Percentiles rank a stretch among this genome's conserved stretches.
Evolutionary conservation across 2,329 filamentous ascomycete genomes (phyloP).

Genomic region (Atkinsonella texensis): DNA sequence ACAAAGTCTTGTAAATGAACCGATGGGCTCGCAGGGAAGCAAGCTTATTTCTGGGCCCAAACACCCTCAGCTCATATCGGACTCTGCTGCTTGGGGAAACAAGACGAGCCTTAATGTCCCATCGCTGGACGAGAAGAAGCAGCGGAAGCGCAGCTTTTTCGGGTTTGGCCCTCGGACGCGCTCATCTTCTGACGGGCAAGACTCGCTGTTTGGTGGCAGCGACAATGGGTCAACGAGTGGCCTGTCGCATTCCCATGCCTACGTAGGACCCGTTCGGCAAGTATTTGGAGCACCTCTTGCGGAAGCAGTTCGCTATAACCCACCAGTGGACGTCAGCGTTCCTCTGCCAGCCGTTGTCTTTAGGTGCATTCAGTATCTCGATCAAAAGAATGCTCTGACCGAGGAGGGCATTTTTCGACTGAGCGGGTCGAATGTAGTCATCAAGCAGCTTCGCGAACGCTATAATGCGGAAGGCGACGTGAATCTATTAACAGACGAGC

Average conservation of each 20-base stretch:
- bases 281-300: conserved; percentile 78
- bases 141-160: conserved; percentile 68
- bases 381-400: conserved; percentile 63
- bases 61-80: conserved; percentile 73
- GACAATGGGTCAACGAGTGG: conserved; percentile 30
- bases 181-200: conserved; percentile 45
- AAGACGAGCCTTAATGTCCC: conserved; percentile 43
- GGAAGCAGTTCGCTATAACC: conserved; percentile 75
- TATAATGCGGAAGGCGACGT: conserved; percentile 92
- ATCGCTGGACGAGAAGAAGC: conserved; percentile 61
- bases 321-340: conserved; percentile 59
- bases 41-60: conserved; percentile 69
- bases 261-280: conserved; percentile 46
- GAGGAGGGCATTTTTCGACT: conserved; percentile 96
- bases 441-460: conserved; percentile 79
- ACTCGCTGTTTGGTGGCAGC: conserved; percentile 40
- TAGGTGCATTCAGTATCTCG: conserved; percentile 86
- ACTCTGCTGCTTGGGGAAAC: conserved; percentile 77
- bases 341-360: conserved; percentile 87
- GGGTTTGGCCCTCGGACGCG: conserved; percentile 52
- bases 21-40: conserved; percentile 26
- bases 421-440: conserved; percentile 91
- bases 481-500: conserved; percentile 68
- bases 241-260: conserved; percentile 24
- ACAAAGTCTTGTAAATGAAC: conserved; percentile 21